Evolutionary conservation across 2,329 filamentous ascomycete species (phyloP), one percentile per base, ranked within the genome.

Genomic region (Hypoxylon sp.): DNA sequence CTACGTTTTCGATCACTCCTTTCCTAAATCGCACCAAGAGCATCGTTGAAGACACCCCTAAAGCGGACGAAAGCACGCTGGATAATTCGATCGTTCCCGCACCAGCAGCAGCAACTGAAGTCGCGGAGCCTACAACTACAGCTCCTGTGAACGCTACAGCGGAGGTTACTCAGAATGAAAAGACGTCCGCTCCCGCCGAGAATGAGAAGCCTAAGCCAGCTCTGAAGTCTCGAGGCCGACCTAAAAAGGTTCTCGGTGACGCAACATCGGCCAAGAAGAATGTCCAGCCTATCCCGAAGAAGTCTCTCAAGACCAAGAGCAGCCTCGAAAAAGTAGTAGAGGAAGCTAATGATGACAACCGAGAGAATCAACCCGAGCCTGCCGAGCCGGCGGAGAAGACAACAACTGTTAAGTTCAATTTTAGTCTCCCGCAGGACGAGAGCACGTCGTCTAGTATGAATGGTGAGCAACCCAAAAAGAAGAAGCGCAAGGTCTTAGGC

Each of bases 1-100:
- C 94, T 0, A 90, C 87, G 2, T 98, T 98, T 79, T 97, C 94
- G 3, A 93, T 98, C 70, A 98, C 95, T 0, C 95, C 95, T 0
- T 98, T 97, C 82, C 84, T 98, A 67, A 97, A 94, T 79, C 89
- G 91, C 55, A 90, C 88, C 25, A 89, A 86, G 79, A 83, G 79
- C 4, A 77, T 85, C 67, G 90, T 84, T 69, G 81, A 90, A 52
- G 73, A 76, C 19, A 68, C 69, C 49, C 67, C 70, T 3, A 69
- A 74, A 21, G 45, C 64, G 3, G 73, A 78, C n/a, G 77, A 78
- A 7, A 74, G 67, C 17, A 67, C 70, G 30, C 28, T 71, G 10
- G 68, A 75, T 14, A 76, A 76, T 50, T 74, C 74, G 11, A 70
- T 74, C n/a, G 46, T 71, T 7, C 72, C 68, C 2, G 64, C 68